Evolutionary conservation across 192 early-diverging fungal genomes (phyloP).

Genomic region (Coemansia guatemalensis): DNA sequence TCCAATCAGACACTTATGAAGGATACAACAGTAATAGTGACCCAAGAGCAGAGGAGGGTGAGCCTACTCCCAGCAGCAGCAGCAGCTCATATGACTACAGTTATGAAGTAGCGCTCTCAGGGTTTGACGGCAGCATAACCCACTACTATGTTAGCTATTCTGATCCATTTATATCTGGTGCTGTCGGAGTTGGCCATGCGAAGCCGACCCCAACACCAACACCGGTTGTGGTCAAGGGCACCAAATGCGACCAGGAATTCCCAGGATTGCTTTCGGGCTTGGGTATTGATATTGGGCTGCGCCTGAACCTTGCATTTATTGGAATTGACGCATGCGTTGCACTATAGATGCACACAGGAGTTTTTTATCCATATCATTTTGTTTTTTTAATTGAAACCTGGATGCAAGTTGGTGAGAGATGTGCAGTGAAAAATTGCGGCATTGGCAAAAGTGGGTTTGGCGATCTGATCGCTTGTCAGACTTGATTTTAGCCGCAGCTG

Average conservation of each 20-base stretch:
- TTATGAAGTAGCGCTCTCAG: slow-evolving; percentile 39
- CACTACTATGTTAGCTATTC: slow-evolving; percentile 52
- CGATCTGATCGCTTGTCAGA: too few species aligned
- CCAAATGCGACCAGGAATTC: slow-evolving; percentile 30
- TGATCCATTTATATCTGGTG: slow-evolving; percentile 43
- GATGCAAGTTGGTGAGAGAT: too few species aligned
- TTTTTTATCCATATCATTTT: background rate
- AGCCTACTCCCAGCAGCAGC: slow-evolving; percentile 5
- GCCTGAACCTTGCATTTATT: slow-evolving; percentile 32
- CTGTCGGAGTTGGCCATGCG: slow-evolving; percentile 29
- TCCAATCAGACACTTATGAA: background rate
- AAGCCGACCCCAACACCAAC: slow-evolving; percentile 24
- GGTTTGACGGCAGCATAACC: slow-evolving; percentile 35
- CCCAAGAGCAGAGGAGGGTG: background rate
- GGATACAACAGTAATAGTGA: background rate
- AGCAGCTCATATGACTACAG: slow-evolving; percentile 35
- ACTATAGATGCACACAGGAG: slow-evolving; percentile 9
- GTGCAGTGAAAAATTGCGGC: too few species aligned
- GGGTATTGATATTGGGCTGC: slow-evolving; percentile 31
- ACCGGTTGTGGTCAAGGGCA: slow-evolving; percentile 3
- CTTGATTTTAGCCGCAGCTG: too few species aligned
- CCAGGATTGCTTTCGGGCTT: slow-evolving; percentile 36
- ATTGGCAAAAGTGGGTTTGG: too few species aligned
- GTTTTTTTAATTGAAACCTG: background rate
- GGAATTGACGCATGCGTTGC: slow-evolving; percentile 46